Conservation (phyloP, 108 stramenopile genomes). For the Cyclotella choctawhatcheeana region DNA sequence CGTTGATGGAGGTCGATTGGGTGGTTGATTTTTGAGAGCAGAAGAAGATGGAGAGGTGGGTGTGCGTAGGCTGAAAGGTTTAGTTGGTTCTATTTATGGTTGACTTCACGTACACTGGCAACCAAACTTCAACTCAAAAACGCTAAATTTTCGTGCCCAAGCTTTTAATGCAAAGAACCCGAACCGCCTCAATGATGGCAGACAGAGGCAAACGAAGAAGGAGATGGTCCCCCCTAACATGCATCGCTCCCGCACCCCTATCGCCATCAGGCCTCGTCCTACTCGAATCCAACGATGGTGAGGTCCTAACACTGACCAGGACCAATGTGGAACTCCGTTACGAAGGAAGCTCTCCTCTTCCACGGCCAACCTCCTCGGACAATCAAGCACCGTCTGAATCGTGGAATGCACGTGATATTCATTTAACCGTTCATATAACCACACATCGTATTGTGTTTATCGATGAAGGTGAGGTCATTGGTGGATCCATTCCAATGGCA, state of each 20-base stretch:
- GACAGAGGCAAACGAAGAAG: too few relatives aligned
- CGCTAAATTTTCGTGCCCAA: too few relatives aligned
- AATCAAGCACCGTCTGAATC: conserved; percentile 21
- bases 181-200: too few relatives aligned
- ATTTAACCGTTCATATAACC: conserved; percentile 47
- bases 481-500: conserved; percentile 54
- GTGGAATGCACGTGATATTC: conserved; percentile 70
- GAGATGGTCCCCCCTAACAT: conserved; percentile 77
- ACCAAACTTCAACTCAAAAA: not conserved
- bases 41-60: too few relatives aligned
- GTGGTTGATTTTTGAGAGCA: too few relatives aligned
- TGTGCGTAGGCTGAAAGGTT: too few relatives aligned
- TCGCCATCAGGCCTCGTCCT: conserved; percentile 76
- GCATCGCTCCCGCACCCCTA: conserved; percentile 62
- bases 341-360: conserved; percentile 33
- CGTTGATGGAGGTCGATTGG: not conserved
- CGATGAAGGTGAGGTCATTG: conserved; percentile 35
- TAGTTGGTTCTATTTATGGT: too few relatives aligned
- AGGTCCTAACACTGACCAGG: conserved; percentile 70
- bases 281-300: conserved; percentile 64
- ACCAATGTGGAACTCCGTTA: conserved; percentile 68
- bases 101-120: not conserved
- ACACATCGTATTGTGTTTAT: conserved; percentile 41
- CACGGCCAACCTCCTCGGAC: conserved; percentile 34
- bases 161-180: too few relatives aligned